Percentiles rank a stretch among this genome's conserved stretches.
These are phyloP conservation scores for Hippophae gyantsensis DNA, from an alignment of 306 rosid genomes.

Conservation along the genomic window DNA sequence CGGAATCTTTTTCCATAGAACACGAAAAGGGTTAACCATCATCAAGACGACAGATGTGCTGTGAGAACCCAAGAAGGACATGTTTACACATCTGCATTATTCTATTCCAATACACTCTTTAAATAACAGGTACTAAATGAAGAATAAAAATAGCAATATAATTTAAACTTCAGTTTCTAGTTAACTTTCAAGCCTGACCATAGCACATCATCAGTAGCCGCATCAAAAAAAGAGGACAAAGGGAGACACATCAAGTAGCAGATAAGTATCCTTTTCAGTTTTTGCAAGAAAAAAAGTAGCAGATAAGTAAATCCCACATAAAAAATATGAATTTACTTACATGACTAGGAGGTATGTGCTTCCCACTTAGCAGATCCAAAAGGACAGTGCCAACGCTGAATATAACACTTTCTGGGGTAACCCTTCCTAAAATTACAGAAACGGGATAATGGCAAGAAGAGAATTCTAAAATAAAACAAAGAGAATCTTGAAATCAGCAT, in stretches of 20 bases:
- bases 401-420: constrained; percentile 92
- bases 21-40: too few species aligned
- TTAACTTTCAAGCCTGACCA: not conserved
- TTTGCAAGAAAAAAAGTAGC: too few species aligned
- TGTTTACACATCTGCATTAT: too few species aligned
- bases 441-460: constrained; percentile 1
- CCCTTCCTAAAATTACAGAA: constrained; percentile 55
- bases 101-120: too few species aligned
- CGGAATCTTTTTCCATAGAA: too few species aligned
- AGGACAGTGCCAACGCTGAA: constrained; percentile 97
- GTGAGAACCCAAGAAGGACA: too few species aligned
- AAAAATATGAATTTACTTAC: constrained; percentile 37
- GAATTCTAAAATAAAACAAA: constrained; percentile 4
- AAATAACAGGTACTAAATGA: too few species aligned
- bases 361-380: constrained; percentile 91
- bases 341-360: constrained; percentile 97
- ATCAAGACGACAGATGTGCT: too few species aligned
- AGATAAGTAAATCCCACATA: too few species aligned
- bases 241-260: not conserved
- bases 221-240: not conserved
- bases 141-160: not conserved
- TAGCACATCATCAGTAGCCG: not conserved
- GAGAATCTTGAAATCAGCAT: not conserved
- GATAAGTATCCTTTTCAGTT: not conserved
- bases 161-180: not conserved